Conservation (phyloP, 805 yeast genomes). For the Lipomyces yamanashiensis region DNA sequence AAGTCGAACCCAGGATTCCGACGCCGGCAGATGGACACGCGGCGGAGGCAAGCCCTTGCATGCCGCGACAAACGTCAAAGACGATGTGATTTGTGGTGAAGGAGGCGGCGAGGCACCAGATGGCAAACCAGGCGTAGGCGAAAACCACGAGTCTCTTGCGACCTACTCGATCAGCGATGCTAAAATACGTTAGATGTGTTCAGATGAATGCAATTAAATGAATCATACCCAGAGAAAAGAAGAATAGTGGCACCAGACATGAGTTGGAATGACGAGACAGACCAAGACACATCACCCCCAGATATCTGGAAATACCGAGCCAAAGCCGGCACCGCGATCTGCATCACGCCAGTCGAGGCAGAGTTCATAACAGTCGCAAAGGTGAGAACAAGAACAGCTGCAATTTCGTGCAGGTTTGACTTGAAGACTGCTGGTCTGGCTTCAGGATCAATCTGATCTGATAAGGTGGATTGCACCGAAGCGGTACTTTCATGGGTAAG, state of each 20-base stretch:
- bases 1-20: slow-evolving; percentile 52
- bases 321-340: slow-evolving; percentile 47
- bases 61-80: slow-evolving; percentile 51
- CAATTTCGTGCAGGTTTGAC: slow-evolving; percentile 45
- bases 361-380: slow-evolving; percentile 52
- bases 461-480: not conserved
- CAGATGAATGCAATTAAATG: not conserved
- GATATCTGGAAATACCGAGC: slow-evolving; percentile 46
- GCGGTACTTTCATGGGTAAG: not conserved
- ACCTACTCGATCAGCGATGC: slow-evolving; percentile 56
- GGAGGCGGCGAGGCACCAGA: slow-evolving; percentile 46
- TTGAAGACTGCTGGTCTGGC: slow-evolving; percentile 48
- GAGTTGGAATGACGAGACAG: slow-evolving; percentile 48
- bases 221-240: slow-evolving; percentile 48
- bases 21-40: slow-evolving; percentile 56
- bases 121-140: slow-evolving; percentile 46
- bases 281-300: slow-evolving; percentile 55
- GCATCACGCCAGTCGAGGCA: slow-evolving; percentile 48
- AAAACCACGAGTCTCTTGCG: slow-evolving; percentile 49
- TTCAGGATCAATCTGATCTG: slow-evolving; percentile 18
- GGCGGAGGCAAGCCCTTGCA: slow-evolving; percentile 53
- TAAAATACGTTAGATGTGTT: not conserved
- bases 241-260: slow-evolving; percentile 53
- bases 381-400: slow-evolving; percentile 45
- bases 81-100: slow-evolving; percentile 43